Conservation (phyloP, 345 rosid species). For the Hibiscus syriacus region DNA sequence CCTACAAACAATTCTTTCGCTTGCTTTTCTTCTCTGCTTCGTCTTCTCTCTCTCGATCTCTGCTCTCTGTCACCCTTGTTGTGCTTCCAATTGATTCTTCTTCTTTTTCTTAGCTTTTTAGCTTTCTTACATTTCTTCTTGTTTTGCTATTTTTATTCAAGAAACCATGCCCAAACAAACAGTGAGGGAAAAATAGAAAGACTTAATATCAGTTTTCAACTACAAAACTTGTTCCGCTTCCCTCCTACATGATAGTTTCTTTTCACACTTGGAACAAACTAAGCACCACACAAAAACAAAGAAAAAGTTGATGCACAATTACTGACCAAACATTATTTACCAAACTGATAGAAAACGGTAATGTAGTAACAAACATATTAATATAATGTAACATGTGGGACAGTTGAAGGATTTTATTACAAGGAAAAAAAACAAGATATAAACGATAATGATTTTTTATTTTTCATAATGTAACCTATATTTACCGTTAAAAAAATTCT, state of each 20-base stretch:
- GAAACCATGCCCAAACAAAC: not conserved
- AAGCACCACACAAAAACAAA: not conserved
- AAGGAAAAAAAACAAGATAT: not conserved
- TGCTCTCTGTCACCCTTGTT: slow-evolving; percentile 5
- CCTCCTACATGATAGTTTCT: slow-evolving; percentile 13
- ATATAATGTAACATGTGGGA: not conserved
- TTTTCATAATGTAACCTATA: not conserved
- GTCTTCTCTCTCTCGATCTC: too few species aligned
- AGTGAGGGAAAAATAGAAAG: not conserved
- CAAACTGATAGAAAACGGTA: not conserved
- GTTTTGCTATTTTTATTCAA: not conserved
- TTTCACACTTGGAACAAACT: slow-evolving; percentile 18
- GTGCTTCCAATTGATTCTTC: too few species aligned
- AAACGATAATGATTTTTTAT: not conserved
- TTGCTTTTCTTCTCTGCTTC: not conserved
- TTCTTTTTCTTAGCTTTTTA: too few species aligned
- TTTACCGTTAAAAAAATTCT: not conserved
- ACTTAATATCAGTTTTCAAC: slow-evolving; percentile 1
- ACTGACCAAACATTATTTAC: not conserved
- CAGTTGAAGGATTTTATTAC: not conserved
- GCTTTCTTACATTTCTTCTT: too few species aligned
- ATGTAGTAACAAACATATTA: not conserved
- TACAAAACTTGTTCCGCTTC: not conserved
- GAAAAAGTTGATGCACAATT: not conserved
- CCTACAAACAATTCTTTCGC: slow-evolving; percentile 33